Percentiles rank a stretch among this genome's conserved stretches.
phyloP scores from a whole-genome alignment of 2,329 filamentous ascomycete genomes.

The Calcarisporium arbuscula region DNA sequence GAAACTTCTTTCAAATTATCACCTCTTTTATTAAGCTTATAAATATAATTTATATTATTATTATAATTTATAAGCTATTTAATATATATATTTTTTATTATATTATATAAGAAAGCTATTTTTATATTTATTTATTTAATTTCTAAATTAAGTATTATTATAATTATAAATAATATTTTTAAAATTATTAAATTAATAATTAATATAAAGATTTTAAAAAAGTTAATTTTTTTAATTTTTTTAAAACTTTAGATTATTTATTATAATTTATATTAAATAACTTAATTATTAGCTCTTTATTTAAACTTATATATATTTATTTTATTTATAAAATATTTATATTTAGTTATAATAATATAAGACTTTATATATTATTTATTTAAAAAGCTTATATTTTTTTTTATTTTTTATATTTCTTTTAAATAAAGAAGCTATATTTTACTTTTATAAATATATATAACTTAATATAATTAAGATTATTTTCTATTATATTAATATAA shows the following conservation, averaged over 20 bases:
- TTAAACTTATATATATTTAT: not conserved
- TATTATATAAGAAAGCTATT: not conserved
- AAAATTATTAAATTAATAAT: slow-evolving; percentile 1
- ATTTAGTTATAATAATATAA: not conserved
- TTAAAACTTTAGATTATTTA: not conserved
- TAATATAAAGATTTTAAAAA: not conserved
- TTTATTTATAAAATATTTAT: not conserved
- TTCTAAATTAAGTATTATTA: not conserved
- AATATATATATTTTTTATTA: too few species aligned
- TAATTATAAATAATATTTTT: not conserved
- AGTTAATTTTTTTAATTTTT: not conserved
- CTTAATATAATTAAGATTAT: not conserved
- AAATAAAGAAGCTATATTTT: not conserved
- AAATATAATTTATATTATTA: too few species aligned
- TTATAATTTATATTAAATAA: not conserved
- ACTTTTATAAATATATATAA: not conserved
- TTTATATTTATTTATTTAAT: not conserved
- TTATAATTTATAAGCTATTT: too few species aligned
- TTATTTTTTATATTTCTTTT: not conserved
- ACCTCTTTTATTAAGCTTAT: too few species aligned
- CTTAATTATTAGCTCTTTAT: not conserved
- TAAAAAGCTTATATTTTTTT: not conserved
- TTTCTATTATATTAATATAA: not conserved
- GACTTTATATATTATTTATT: not conserved
- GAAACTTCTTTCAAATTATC: too few species aligned